Conservation (phyloP, 768 basidiomycete species). For the Grammothele lineata region DNA sequence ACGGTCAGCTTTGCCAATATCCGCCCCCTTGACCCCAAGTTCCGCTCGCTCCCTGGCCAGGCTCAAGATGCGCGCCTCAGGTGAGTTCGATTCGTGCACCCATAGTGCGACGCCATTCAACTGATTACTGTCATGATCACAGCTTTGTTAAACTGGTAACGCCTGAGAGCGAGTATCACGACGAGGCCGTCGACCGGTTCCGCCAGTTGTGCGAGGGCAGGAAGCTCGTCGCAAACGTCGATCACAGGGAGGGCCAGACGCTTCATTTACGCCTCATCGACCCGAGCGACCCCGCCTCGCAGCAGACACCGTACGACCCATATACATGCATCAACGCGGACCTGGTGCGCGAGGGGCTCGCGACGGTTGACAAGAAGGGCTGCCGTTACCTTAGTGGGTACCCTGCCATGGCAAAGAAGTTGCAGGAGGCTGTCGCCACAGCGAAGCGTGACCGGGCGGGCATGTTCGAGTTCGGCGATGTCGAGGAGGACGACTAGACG, state of each 20-base stretch:
- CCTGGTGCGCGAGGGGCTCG: conserved; percentile 84
- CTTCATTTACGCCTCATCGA: conserved; percentile 93
- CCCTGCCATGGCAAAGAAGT: conserved; percentile 58
- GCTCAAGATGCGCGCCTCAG: conserved; percentile 93
- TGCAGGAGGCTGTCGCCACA: conserved; percentile 53
- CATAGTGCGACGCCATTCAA: background rate
- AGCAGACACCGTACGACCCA: conserved; percentile 46
- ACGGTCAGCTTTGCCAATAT: conserved; percentile 77
- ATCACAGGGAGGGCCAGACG: conserved; percentile 72
- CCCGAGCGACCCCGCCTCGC: conserved; percentile 65
- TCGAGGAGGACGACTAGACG: conserved; percentile 72
- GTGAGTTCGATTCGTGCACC: conserved; percentile 31
- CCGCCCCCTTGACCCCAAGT: conserved; percentile 85
- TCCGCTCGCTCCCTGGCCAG: conserved; percentile 87
- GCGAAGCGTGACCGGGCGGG: conserved; percentile 76
- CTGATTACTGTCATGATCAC: background rate
- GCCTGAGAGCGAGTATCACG: conserved; percentile 80
- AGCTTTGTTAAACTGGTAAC: conserved; percentile 87
- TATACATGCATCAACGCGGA: conserved; percentile 84
- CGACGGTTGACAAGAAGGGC: conserved; percentile 70
- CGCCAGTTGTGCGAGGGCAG: conserved; percentile 83
- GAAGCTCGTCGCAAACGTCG: conserved; percentile 94
- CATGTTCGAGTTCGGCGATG: conserved; percentile 91
- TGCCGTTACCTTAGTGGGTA: conserved; percentile 72
- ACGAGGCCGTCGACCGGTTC: conserved; percentile 86